Conservation (phyloP, 192 early-diverging fungal species). For the Gaertneriomyces sp. region DNA sequence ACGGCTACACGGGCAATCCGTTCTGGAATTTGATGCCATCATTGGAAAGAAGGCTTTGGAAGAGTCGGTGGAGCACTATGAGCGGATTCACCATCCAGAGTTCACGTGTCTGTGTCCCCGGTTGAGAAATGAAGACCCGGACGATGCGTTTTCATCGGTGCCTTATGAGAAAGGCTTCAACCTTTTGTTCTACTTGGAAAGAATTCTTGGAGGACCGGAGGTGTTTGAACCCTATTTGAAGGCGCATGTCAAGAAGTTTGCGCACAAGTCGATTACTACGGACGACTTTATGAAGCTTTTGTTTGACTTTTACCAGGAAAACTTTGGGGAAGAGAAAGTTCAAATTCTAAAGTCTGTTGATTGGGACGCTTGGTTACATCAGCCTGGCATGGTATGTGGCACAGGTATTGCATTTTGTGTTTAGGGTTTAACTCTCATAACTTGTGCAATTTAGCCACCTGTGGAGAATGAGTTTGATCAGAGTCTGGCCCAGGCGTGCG, state of each 20-base stretch:
- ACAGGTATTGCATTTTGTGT: no score
- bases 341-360: constrained; percentile 75
- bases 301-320: constrained; percentile 70
- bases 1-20: constrained; percentile 72
- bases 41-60: constrained; percentile 74
- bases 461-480: constrained; percentile 81
- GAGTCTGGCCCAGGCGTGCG: constrained; percentile 75
- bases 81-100: constrained; percentile 36
- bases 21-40: constrained; percentile 79
- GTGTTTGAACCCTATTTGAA: constrained; percentile 58
- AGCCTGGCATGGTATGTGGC: constrained; percentile 73
- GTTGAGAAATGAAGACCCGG: constrained; percentile 76
- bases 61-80: constrained; percentile 50
- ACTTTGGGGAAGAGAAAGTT: constrained; percentile 61
- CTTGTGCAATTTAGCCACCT: constrained; percentile 54
- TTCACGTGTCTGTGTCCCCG: constrained; percentile 64
- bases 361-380: constrained; percentile 87
- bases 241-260: constrained; percentile 71
- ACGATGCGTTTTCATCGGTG: constrained; percentile 55
- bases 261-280: constrained; percentile 84
- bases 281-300: constrained; percentile 83
- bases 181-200: constrained; percentile 89
- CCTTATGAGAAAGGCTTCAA: constrained; percentile 90
- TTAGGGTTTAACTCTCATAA: background rate
- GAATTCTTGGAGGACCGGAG: constrained; percentile 73